Base-by-base conservation (phyloP, 352 stramenopile species). In the Saprolegnia parasitica region DNA sequence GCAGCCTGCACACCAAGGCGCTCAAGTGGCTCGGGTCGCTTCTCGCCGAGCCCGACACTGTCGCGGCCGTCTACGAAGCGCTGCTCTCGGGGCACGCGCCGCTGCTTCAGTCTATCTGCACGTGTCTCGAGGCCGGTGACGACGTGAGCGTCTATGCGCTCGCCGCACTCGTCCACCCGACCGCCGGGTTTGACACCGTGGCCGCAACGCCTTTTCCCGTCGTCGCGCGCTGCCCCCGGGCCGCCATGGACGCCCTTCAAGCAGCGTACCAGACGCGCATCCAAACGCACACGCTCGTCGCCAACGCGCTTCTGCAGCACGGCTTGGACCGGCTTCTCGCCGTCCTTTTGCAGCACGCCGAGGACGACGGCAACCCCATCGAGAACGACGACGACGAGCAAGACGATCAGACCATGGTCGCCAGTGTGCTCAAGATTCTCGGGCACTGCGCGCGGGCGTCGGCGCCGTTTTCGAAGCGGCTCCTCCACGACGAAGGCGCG, bases 1-100 rank as follows among this genome's bases (percentile, higher is more conserved):
- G 13, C 42, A 5, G 29, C 29, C 15, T 65, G 37, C 78, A 85
- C 32, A 84, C 79, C 0, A 88, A 90, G 65, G 75, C 74, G 0
- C 73, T 94, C 8, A 94, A 94, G 52, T 94, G 86, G 86, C 71
- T 94, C 0, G 86, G 86, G 21, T 83, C 76, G 8, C 89, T 91
- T 77, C 77, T 92, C 4, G 81, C 91, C 76, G 74, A 76, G 13
- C 20, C 4, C 5, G 57, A 11, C 16, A 63, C 21, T 4, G 21
- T 32, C 16, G 57, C 37, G 4, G 37, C 15, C 15, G 57, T 65
- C 3, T 65, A 52, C 21, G 32, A 52, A 15, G 57, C 18, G 24
- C 21, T 65, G 3, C 20, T 16, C 37, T 20, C 21, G 26, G 13
- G n/a, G 21, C 35, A 32, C 0, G 5, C 37, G 18, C 21, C 35